Evolutionary conservation across 2,329 filamentous ascomycete genomes (phyloP), one percentile per base, ranked within the genome.

Genomic region (Periglandula ipomoeae): DNA sequence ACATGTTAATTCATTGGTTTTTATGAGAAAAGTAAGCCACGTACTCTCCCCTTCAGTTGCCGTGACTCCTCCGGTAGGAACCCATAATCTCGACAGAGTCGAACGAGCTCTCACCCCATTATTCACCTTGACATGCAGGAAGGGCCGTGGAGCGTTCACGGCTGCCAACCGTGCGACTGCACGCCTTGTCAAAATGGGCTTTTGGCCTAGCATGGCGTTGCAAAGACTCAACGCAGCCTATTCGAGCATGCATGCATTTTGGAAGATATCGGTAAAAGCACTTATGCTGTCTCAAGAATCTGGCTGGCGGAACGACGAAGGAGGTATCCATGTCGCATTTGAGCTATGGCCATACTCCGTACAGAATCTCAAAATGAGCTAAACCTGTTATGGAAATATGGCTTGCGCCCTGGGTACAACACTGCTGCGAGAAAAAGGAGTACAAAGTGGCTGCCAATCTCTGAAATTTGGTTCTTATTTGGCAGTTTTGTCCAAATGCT

Each of bases 21-120:
- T 6, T 20, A 22, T 37, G 20, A 35, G 11, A 1, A 24, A 5
- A 4, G 1, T n/a, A 20, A 49, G 4, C 20, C 7, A 43, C 62
- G 55, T 60, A 79, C 76, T 71, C 66, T 79, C 79, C 46, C 75
- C 71, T 39, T 76, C 69, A 23, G 70, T 70, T 37, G 73, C 70
- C 50, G 81, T 73, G 47, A 87, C 79, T 7, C 85, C 82, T 39
- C 84, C 82, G 1, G 84, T 87, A 2, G 89, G 88, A 24, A 83
- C 74, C 88, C 90, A 96, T 65, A 89, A 78, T 41, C 74, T 82
- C 3, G 88, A 91, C 9, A 91, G 65, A 39, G 61, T 64, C 32
- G 62, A 65, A 40, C 66, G 62, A 44, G 13, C n/a, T 39, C 50
- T 38, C 8, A 32, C 7, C 1, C 37, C 43, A 17, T 22, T 43